phyloP scores from a whole-genome alignment of 148 eudicot species.

The Talinum fruticosum region DNA sequence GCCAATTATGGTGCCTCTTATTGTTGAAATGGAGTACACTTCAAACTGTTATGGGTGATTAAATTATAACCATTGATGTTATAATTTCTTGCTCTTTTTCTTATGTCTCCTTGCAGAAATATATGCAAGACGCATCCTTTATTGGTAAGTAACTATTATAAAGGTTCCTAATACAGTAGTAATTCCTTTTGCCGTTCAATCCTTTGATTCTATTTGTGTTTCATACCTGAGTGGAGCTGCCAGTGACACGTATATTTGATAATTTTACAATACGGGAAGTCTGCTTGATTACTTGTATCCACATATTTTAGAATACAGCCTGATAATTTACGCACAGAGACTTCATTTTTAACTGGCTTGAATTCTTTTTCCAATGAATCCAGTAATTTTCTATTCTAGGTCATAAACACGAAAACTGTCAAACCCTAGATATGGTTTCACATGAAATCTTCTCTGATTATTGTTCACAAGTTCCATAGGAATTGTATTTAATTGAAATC shows the following conservation, averaged over 20 bases:
- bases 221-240: not conserved
- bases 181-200: not conserved
- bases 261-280: not conserved
- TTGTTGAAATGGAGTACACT: not conserved
- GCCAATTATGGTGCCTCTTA: not conserved
- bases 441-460: not conserved
- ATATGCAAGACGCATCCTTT: conserved; percentile 68
- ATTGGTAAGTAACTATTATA: conserved; percentile 46
- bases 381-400: not conserved
- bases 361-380: not conserved
- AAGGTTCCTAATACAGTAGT: not conserved
- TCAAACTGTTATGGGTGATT: not conserved
- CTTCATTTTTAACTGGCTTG: not conserved
- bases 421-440: not conserved
- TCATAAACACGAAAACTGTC: not conserved
- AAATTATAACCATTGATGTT: no score
- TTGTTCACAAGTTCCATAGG: not conserved
- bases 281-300: not conserved
- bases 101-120: conserved; percentile 47
- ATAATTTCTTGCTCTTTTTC: not conserved
- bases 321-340: not conserved
- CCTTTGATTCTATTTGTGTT: not conserved
- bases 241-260: not conserved
- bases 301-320: not conserved
- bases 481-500: not conserved